Conservation (phyloP, 2,329 filamentous ascomycete genomes). For the Alternaria sp. region DNA sequence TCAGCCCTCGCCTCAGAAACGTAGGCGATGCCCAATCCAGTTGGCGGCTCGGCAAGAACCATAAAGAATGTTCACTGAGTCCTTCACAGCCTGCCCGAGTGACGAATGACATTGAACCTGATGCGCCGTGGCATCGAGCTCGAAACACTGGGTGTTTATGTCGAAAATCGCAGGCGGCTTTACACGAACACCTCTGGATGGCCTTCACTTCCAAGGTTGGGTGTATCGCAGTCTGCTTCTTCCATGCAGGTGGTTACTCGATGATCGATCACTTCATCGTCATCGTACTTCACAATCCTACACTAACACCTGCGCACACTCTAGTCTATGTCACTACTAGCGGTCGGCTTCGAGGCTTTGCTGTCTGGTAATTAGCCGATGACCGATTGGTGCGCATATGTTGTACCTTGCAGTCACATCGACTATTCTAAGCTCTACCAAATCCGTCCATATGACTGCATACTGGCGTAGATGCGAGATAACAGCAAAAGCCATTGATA, state of each 20-base stretch:
- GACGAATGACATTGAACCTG: background rate
- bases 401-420: constrained; percentile 3
- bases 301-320: background rate
- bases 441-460: background rate
- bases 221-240: background rate
- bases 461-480: background rate
- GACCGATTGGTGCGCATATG: constrained; percentile 2
- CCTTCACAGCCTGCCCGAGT: background rate
- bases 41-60: constrained; percentile 5
- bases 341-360: background rate
- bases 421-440: constrained; percentile 1
- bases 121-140: background rate
- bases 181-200: background rate
- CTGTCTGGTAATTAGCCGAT: constrained; percentile 1
- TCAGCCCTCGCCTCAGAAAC: background rate
- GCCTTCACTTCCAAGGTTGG: background rate
- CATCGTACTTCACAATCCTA: constrained; percentile 1
- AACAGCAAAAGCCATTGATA: background rate
- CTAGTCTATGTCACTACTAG: constrained; percentile 3
- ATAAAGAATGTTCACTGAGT: background rate
- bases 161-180: background rate
- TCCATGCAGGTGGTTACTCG: background rate
- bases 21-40: constrained; percentile 5
- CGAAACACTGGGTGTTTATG: constrained; percentile 3
- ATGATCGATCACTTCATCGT: background rate